phyloP scores from a whole-genome alignment of 306 rosid genomes.

The Acacia melanoxylon region DNA sequence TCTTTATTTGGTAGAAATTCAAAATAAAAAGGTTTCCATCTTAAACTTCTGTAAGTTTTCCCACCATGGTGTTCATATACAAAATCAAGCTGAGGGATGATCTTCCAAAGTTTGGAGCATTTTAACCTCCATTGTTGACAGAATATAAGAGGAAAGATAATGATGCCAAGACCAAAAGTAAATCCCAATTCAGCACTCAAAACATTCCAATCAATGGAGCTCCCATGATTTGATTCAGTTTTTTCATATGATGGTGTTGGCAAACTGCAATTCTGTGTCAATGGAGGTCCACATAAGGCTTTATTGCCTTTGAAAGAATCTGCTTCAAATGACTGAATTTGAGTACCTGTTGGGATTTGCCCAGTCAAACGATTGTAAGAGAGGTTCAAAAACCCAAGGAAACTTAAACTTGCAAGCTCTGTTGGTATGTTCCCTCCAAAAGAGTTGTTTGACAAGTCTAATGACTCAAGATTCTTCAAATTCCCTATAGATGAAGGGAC shows the following conservation, averaged over 20 bases:
- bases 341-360: constrained; percentile 26
- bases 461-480: constrained; percentile 30
- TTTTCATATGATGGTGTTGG: not conserved
- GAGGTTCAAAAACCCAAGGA: constrained; percentile 30
- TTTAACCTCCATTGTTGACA: constrained; percentile 26
- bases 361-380: constrained; percentile 39
- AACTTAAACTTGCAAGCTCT: constrained; percentile 22
- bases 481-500: constrained; percentile 32
- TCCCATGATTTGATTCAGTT: not conserved
- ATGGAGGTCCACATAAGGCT: constrained; percentile 34
- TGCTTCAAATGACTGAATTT: constrained; percentile 24
- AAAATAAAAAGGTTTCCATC: not conserved
- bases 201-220: constrained; percentile 28
- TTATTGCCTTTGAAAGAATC: constrained; percentile 19
- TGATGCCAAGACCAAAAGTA: constrained; percentile 32
- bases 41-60: not conserved
- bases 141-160: constrained; percentile 23
- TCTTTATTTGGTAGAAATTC: not conserved
- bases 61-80: not conserved
- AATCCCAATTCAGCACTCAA: constrained; percentile 37
- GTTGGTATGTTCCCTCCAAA: constrained; percentile 32
- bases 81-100: constrained; percentile 8
- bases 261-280: not conserved
- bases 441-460: constrained; percentile 40
- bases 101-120: not conserved